Percentiles rank a stretch among this genome's conserved stretches.
Conservation (phyloP, 495 filamentous ascomycete species). For the Penicillium egyptiacum region DNA sequence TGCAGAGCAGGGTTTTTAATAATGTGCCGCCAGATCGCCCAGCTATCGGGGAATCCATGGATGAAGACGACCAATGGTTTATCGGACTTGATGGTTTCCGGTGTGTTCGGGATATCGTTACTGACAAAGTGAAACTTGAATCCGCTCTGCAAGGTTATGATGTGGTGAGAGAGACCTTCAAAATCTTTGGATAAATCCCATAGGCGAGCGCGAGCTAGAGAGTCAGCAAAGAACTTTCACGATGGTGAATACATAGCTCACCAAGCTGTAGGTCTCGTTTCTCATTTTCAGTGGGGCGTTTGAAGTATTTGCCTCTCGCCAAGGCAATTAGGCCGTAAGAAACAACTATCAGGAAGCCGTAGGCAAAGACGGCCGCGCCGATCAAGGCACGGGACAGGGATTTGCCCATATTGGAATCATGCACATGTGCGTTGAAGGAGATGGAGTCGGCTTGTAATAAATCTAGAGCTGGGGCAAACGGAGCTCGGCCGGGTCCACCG, state of each 20-base stretch:
- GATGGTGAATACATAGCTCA: constrained; percentile 16
- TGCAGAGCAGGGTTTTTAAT: constrained; percentile 34
- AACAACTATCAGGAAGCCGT: constrained; percentile 39
- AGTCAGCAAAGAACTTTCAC: background rate
- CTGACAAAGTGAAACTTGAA: constrained; percentile 55
- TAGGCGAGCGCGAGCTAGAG: constrained; percentile 41
- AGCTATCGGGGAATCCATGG: constrained; percentile 61
- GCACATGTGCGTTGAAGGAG: constrained; percentile 2
- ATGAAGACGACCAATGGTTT: constrained; percentile 54
- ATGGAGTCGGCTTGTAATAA: background rate
- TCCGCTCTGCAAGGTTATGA: constrained; percentile 47
- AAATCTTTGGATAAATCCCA: constrained; percentile 48
- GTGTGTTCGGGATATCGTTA: constrained; percentile 31
- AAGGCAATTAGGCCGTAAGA: constrained; percentile 30
- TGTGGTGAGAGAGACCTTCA: constrained; percentile 45
- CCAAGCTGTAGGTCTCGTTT: constrained; percentile 41
- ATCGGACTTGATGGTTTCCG: constrained; percentile 25
- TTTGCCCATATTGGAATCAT: constrained; percentile 27
- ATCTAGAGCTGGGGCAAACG: background rate
- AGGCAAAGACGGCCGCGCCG: constrained; percentile 24
- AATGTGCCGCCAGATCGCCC: constrained; percentile 51
- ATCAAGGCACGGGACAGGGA: constrained; percentile 19
- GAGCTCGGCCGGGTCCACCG: background rate
- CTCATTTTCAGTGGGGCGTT: constrained; percentile 36
- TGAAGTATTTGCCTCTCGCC: constrained; percentile 35